Evolutionary conservation across 805 yeast genomes (phyloP).

Genomic region (Saccharomycopsis lassenensis): DNA sequence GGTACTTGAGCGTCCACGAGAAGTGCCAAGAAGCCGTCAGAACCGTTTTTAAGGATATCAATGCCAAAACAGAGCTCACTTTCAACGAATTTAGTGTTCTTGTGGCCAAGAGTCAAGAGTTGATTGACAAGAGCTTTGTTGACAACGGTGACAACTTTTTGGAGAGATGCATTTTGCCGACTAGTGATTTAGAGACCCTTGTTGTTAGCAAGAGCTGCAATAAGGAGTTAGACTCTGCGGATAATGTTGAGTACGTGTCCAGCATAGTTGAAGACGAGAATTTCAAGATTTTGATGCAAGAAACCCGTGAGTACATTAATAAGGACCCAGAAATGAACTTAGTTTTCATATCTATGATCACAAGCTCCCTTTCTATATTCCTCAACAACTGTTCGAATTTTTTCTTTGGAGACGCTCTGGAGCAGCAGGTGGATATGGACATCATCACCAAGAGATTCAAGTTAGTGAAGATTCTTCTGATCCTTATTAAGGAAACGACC

Average conservation of each 20-base stretch:
- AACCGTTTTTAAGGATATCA: conserved; percentile 47
- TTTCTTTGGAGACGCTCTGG: conserved; percentile 5
- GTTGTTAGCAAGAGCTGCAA: conserved; percentile 39
- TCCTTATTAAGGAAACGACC: conserved; percentile 53
- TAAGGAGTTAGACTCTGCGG: conserved; percentile 25
- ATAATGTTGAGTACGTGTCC: conserved; percentile 9
- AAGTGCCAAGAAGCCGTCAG: conserved; percentile 47
- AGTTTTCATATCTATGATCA: conserved; percentile 28
- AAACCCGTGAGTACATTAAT: conserved; percentile 33
- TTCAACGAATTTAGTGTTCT: conserved; percentile 45
- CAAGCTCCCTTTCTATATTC: conserved; percentile 28
- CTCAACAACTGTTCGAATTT: conserved; percentile 24
- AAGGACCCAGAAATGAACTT: conserved; percentile 22
- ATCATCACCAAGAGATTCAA: conserved; percentile 29
- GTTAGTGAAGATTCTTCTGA: conserved; percentile 64
- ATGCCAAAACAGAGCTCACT: conserved; percentile 63
- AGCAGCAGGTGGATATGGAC: conserved; percentile 22
- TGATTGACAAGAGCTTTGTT: conserved; percentile 25
- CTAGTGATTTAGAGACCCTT: conserved; percentile 20
- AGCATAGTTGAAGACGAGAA: conserved; percentile 18
- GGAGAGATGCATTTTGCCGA: conserved; percentile 26
- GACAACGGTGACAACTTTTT: conserved; percentile 29
- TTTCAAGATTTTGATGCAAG: conserved; percentile 32
- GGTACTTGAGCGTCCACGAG: conserved; percentile 53
- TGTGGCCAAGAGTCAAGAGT: conserved; percentile 29